A percentile compares a stretch with the other conserved stretches of the same genome.
phyloP scores from a whole-genome alignment of 1,284 basidiomycete species.

The Pseudozyma thailandica region DNA sequence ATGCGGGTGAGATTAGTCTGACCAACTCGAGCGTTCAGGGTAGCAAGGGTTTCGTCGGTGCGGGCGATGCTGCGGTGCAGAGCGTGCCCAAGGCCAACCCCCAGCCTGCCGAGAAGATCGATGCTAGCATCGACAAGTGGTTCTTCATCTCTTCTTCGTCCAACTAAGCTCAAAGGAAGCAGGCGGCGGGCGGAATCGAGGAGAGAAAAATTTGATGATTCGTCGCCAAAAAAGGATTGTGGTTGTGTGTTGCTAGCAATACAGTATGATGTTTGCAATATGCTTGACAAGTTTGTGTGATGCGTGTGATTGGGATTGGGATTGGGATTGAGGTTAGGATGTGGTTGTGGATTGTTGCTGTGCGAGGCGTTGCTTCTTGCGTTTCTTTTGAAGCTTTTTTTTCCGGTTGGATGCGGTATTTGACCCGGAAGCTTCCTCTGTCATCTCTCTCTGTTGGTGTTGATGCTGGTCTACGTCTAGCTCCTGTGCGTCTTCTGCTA shows the following conservation, averaged over 20 bases:
- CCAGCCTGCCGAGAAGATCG: constrained; percentile 66
- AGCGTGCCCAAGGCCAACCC: constrained; percentile 79
- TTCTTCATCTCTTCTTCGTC: constrained; percentile 64
- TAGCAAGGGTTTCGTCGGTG: constrained; percentile 76
- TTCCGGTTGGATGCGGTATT: constrained; percentile 31
- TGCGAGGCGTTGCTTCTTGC: constrained; percentile 35
- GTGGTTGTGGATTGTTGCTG: neutral
- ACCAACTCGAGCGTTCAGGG: constrained; percentile 76
- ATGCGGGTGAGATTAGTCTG: constrained; percentile 67
- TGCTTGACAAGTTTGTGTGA: neutral
- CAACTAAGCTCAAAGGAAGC: constrained; percentile 18
- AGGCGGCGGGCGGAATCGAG: neutral
- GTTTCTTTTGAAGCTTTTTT: constrained; percentile 33
- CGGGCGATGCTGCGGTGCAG: constrained; percentile 76
- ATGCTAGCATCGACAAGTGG: constrained; percentile 68
- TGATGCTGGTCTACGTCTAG: neutral
- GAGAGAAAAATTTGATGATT: too few relatives aligned
- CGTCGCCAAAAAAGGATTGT: too few relatives aligned
- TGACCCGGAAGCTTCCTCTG: neutral
- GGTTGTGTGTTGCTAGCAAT: too few relatives aligned
- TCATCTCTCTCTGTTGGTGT: constrained; percentile 2
- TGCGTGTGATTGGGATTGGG: neutral
- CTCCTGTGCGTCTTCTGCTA: neutral
- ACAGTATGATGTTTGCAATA: neutral
- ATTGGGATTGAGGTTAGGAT: neutral